A percentile compares a stretch with the other conserved stretches of the same genome.
These are phyloP conservation scores for Fusarium goolgardi DNA, from an alignment of 2,329 filamentous ascomycete genomes.

Conservation along the genomic window DNA sequence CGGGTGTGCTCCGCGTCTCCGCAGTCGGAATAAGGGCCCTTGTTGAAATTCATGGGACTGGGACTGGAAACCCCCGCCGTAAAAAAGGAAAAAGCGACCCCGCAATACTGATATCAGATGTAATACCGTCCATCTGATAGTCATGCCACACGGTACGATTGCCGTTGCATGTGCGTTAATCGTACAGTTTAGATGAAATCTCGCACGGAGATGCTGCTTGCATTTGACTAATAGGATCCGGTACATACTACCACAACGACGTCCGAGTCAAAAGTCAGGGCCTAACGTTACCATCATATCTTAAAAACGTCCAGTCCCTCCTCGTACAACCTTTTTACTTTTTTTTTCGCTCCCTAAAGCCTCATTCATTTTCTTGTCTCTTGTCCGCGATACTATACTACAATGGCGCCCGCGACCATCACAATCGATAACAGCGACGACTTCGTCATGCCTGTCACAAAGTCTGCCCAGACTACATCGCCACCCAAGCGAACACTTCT, in stretches of 20 bases:
- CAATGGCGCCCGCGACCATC: slow-evolving; percentile 64
- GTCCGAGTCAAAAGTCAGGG: slow-evolving; percentile 41
- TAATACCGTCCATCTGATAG: slow-evolving; percentile 33
- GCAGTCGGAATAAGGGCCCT: slow-evolving; percentile 44
- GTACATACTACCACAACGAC: slow-evolving; percentile 17
- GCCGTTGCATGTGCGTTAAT: neutral
- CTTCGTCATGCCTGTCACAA: slow-evolving; percentile 53
- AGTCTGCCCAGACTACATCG: slow-evolving; percentile 40
- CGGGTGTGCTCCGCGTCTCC: slow-evolving; percentile 45
- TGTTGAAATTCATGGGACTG: slow-evolving; percentile 30
- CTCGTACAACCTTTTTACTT: slow-evolving; percentile 4
- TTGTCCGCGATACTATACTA: slow-evolving; percentile 22
- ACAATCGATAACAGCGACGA: slow-evolving; percentile 68
- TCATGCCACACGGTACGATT: slow-evolving; percentile 31
- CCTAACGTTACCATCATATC: slow-evolving; percentile 35
- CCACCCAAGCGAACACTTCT: slow-evolving; percentile 74
- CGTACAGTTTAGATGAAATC: slow-evolving; percentile 34
- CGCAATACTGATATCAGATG: slow-evolving; percentile 45
- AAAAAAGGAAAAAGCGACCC: slow-evolving; percentile 47
- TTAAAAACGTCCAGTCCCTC: slow-evolving; percentile 29
- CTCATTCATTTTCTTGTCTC: slow-evolving; percentile 13
- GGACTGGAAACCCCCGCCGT: slow-evolving; percentile 33
- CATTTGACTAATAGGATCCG: slow-evolving; percentile 47
- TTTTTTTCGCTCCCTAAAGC: neutral
- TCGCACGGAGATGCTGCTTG: slow-evolving; percentile 27